Conservation (phyloP, 2,329 filamentous ascomycete species). For the Ceratocystis eucalypticola region DNA sequence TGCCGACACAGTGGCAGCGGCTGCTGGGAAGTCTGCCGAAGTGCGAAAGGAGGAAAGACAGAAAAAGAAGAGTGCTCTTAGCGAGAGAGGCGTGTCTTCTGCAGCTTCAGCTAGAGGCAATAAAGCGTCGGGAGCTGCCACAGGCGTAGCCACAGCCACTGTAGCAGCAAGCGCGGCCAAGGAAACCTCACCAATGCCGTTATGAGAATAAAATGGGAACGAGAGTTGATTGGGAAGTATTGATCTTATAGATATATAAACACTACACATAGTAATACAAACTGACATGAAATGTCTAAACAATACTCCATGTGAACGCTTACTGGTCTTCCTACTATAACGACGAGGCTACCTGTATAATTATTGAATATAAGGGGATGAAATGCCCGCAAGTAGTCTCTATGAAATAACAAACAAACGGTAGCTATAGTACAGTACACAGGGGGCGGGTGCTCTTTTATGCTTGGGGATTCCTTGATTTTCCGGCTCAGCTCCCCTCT, state of each 20-base stretch:
- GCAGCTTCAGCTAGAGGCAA: slow-evolving; percentile 8
- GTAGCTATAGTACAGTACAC: slow-evolving; percentile 19
- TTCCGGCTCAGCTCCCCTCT: slow-evolving; percentile 8
- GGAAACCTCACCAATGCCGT: neutral
- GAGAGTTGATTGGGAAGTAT: neutral
- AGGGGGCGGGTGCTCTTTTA: neutral
- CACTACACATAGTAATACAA: neutral
- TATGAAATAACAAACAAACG: slow-evolving; percentile 16
- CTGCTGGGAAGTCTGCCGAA: slow-evolving; percentile 34
- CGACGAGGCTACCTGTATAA: neutral
- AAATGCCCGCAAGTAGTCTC: slow-evolving; percentile 15
- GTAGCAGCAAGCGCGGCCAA: neutral
- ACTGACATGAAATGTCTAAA: neutral
- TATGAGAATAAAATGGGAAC: neutral
- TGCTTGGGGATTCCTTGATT: slow-evolving; percentile 1
- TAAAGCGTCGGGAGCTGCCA: slow-evolving; percentile 19
- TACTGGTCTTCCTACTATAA: neutral
- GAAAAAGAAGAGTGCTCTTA: slow-evolving; percentile 28
- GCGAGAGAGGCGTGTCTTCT: slow-evolving; percentile 25
- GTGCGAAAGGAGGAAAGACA: slow-evolving; percentile 26
- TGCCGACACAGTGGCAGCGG: slow-evolving; percentile 30
- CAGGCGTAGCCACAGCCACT: neutral
- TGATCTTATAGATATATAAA: neutral
- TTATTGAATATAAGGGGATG: slow-evolving; percentile 14
- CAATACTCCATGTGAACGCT: neutral